Evolutionary conservation across 1,139 yeast species (phyloP), one percentile per base, ranked within the genome.

Genomic region (Nadsonia commutata): DNA sequence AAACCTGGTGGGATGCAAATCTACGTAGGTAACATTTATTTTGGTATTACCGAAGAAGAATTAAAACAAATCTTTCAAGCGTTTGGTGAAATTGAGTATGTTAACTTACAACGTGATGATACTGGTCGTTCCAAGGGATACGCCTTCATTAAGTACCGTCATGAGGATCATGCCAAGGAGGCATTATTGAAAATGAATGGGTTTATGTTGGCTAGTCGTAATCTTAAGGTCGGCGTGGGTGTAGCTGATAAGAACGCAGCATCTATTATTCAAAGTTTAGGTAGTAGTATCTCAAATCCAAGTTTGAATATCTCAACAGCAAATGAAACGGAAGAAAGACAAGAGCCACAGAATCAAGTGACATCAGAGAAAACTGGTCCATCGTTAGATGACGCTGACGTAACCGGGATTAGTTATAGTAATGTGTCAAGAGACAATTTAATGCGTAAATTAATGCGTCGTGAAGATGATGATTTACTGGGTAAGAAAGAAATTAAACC

Each of bases 41-140:
- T 58, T 48, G 55, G 52, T 7, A 51, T 62, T 31, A 52, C 54
- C 13, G 66, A 63, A 44, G 51, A 55, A 37, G 66, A 60, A 36
- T 43, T 63, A 31, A 47, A 51, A 37, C 56, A 55, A 42, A 51
- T 59, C 22, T 63, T 63, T 47, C 55, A 57, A 37, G 54, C 63
- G 18, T 63, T 58, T 48, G 67, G 67, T 9, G 50, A 51, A 21
- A 54, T 63, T 17, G 60, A 57, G 37, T 51, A 49, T 38, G 59
- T 61, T 20, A 49, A 47, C 13, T 47, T 63, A 9, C 64, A 56
- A 43, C 51, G 53, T 36, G 63, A 60, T 22, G 52, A 51, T n/a
- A 51, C 54, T 9, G 64, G 65, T n/a, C 52, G 58, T 37, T 58
- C 63, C 21, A 55, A 60, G 41, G 66, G 66, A 1, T 59, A 52